Percentiles rank a stretch among this genome's conserved stretches.
phyloP scores from a whole-genome alignment of 805 yeast genomes.

The Nakazawaea sp. region DNA sequence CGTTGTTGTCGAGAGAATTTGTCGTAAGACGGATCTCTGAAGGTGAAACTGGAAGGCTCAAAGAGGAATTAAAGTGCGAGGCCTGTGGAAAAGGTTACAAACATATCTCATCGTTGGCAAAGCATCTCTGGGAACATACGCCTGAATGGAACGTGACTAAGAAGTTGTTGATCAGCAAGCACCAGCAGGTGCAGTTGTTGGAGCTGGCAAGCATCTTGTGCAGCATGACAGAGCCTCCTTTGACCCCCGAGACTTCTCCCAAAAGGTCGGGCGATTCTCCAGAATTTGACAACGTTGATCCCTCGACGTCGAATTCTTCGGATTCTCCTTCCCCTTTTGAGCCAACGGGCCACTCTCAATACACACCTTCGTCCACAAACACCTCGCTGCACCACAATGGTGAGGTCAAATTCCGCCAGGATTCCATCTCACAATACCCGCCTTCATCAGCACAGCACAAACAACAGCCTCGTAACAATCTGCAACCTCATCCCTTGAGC shows the following conservation, averaged over 20 bases:
- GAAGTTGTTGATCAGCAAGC: slow-evolving; percentile 73
- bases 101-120: slow-evolving; percentile 81
- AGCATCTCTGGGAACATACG: slow-evolving; percentile 90
- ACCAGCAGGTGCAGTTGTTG: slow-evolving; percentile 78
- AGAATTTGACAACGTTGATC: slow-evolving; percentile 13
- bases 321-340: slow-evolving; percentile 14
- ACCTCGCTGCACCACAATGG: slow-evolving; percentile 10
- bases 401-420: slow-evolving; percentile 24
- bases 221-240: slow-evolving; percentile 49
- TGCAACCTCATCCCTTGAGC: too few species aligned
- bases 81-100: slow-evolving; percentile 90
- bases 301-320: slow-evolving; percentile 14
- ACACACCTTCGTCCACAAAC: slow-evolving; percentile 10
- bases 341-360: background rate
- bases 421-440: slow-evolving; percentile 39
- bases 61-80: slow-evolving; percentile 81
- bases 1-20: slow-evolving; percentile 52
- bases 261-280: slow-evolving; percentile 8
- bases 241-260: slow-evolving; percentile 3
- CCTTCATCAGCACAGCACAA: slow-evolving; percentile 13
- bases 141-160: slow-evolving; percentile 91
- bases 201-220: slow-evolving; percentile 76
- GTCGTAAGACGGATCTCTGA: slow-evolving; percentile 80
- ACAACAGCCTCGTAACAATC: background rate
- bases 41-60: slow-evolving; percentile 79